Percentiles rank a stretch among this genome's conserved stretches.
These are phyloP conservation scores for Sphaerobolus stellatus DNA, from an alignment of 1,284 basidiomycete genomes.

Conservation along the genomic window DNA sequence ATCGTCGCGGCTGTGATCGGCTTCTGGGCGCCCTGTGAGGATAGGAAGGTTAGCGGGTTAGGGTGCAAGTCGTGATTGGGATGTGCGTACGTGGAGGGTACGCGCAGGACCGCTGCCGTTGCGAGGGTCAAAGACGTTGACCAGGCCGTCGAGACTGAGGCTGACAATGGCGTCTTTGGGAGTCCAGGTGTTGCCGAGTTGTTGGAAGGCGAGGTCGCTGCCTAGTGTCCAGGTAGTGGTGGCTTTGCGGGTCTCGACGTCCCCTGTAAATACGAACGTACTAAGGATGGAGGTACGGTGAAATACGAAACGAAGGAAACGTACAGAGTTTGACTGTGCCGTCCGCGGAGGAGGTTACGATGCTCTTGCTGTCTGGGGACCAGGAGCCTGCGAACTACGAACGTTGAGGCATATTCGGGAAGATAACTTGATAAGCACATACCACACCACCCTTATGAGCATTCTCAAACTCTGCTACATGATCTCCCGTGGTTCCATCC, in stretches of 20 bases:
- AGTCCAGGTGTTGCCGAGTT: conserved; percentile 87
- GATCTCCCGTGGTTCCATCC: conserved; percentile 88
- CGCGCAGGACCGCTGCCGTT: conserved; percentile 58
- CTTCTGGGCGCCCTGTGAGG: conserved; percentile 71
- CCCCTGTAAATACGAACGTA: conserved; percentile 54
- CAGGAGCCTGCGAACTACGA: conserved; percentile 74
- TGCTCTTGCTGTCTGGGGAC: conserved; percentile 69
- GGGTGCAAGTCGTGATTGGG: neutral
- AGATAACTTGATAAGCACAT: conserved; percentile 32
- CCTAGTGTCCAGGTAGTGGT: conserved; percentile 72
- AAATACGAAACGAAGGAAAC: conserved; percentile 24
- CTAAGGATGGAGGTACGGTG: neutral
- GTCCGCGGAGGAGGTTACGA: conserved; percentile 87
- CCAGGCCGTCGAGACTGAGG: conserved; percentile 78
- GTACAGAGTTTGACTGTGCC: conserved; percentile 84
- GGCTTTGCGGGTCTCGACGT: conserved; percentile 69
- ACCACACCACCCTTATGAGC: conserved; percentile 78
- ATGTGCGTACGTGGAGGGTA: conserved; percentile 54
- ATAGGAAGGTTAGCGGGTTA: neutral
- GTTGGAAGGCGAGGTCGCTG: conserved; percentile 69
- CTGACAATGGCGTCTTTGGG: conserved; percentile 76
- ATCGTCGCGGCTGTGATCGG: conserved; percentile 68
- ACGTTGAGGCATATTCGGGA: neutral
- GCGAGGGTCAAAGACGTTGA: conserved; percentile 84
- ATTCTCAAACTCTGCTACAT: conserved; percentile 64